Conservation (phyloP, 2,329 filamentous ascomycete species). For the Dendrostoma leiphaemia region DNA sequence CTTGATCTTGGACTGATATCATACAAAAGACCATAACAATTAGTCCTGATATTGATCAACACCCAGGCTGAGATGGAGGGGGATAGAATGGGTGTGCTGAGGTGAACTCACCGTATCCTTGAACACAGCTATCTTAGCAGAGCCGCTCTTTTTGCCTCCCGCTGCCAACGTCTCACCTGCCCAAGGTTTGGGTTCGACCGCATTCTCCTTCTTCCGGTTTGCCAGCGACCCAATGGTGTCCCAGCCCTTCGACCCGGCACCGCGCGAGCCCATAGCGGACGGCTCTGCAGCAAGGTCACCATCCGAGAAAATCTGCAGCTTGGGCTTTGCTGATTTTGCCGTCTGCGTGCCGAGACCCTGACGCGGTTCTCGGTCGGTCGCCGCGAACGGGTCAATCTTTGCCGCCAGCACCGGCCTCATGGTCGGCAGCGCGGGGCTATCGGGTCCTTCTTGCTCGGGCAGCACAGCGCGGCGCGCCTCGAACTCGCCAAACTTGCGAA, state of each 20-base stretch:
- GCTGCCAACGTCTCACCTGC: constrained; percentile 85
- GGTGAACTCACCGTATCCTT: constrained; percentile 86
- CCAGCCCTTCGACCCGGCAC: constrained; percentile 71
- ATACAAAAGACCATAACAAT: constrained; percentile 58
- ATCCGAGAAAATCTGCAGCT: constrained; percentile 91
- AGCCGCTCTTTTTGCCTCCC: constrained; percentile 74
- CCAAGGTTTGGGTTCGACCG: constrained; percentile 83
- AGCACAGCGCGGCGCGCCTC: constrained; percentile 70
- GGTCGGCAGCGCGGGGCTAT: constrained; percentile 82
- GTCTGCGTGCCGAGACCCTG: constrained; percentile 46
- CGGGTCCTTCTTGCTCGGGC: constrained; percentile 56
- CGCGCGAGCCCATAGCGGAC: constrained; percentile 52
- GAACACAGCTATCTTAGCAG: constrained; percentile 86
- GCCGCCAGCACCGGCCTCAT: constrained; percentile 80
- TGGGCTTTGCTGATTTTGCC: constrained; percentile 69
- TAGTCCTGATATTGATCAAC: constrained; percentile 96
- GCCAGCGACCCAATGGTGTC: constrained; percentile 84
- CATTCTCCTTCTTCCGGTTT: constrained; percentile 93
- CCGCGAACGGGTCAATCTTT: constrained; percentile 79
- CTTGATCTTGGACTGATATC: constrained; percentile 56
- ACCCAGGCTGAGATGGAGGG: constrained; percentile 49
- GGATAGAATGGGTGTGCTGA: constrained; percentile 30
- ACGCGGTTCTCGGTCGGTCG: constrained; percentile 52
- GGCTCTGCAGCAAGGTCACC: constrained; percentile 57
- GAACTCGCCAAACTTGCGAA: constrained; percentile 92